Evolutionary conservation across 257 asterid genomes (phyloP), one percentile per base, ranked within the genome.

Genomic region (Eucommia ulmoides): DNA sequence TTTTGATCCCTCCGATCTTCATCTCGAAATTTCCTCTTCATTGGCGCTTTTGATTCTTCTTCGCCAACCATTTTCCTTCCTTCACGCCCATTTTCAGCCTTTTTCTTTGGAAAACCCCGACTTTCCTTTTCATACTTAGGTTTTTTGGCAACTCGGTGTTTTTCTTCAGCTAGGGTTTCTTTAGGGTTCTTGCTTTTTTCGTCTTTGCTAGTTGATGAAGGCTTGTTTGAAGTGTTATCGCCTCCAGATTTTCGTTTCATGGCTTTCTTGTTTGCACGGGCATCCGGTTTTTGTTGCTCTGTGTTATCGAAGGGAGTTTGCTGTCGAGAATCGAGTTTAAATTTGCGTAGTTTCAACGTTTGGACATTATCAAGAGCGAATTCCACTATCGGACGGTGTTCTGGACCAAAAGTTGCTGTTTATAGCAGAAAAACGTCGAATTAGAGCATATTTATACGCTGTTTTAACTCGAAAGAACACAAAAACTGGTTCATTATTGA

Each of bases 331-430:
- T 72, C 72, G 53, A 74, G 65, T 68, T 75, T 91, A 60, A 81
- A 84, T 41, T 75, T 61, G 33, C 93, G 88, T 42, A 41, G 88
- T 78, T 75, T 81, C 75, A 91, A 62, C 58, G 69, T 86, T 55
- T 80, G 93, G 71, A 79, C 81, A 56, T 86, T 81, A 58, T 91
- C 96, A 51, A 91, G 53, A 51, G 99, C 96, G 75, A 91, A 91
- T 80, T 91, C 99, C 76, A 91, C 94, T 49, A 91, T 86, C 1
- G 99, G 99, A 50, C 95, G 99, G 58, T 72, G 87, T 60, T 91
- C 94, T 17, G 87, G 50, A 61, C 72, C 93, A 70, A 91, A 91
- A 20, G 83, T 77, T 53, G 77, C 96, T 91, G 77, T 48, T 61
- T 19, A 46, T 41, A 47, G 69, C 56, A 26, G 59, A 58, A 20